phyloP scores from a whole-genome alignment of 148 eudicot species.

The Camellia japonica region DNA sequence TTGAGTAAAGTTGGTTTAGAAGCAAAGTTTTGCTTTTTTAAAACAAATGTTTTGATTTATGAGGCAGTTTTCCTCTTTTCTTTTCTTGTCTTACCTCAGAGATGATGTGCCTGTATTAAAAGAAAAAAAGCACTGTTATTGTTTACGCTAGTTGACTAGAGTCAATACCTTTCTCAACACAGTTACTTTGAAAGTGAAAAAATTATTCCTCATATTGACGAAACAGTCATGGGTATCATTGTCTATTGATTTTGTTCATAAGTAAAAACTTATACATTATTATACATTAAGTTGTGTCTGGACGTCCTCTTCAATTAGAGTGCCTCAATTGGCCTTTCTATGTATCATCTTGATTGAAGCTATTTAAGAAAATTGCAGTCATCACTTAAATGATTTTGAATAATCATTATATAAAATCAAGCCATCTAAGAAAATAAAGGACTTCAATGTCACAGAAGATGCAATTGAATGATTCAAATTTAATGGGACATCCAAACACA shows the following conservation, averaged over 20 bases:
- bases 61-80: neutral
- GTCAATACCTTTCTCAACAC: neutral
- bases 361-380: neutral
- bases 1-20: neutral
- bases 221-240: neutral
- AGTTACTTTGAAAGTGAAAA: neutral
- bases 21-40: neutral
- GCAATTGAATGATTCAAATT: neutral
- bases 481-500: neutral
- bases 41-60: neutral
- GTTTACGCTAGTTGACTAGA: neutral
- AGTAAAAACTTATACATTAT: neutral
- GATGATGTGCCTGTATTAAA: neutral
- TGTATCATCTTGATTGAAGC: neutral
- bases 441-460: neutral
- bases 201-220: neutral
- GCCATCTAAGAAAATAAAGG: too few relatives aligned
- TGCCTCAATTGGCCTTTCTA: neutral
- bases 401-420: too few relatives aligned
- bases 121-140: neutral
- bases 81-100: neutral
- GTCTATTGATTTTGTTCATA: neutral
- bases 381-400: neutral
- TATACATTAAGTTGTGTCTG: neutral
- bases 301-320: neutral